Conservation (phyloP, 371 early-diverging fungal species). For the Gilbertella persicaria region DNA sequence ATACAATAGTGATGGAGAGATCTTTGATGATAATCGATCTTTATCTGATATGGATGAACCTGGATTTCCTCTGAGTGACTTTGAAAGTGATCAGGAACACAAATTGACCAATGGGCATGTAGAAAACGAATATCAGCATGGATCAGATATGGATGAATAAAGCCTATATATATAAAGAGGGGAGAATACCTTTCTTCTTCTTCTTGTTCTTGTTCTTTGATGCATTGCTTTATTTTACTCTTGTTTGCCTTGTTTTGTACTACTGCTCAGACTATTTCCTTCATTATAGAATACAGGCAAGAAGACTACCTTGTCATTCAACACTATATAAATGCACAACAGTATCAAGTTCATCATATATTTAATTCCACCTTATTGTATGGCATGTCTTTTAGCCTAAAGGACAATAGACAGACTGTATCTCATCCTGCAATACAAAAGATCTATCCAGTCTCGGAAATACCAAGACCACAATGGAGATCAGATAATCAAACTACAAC, state of each 20-base stretch:
- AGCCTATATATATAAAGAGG: too few relatives aligned
- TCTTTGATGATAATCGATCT: background rate
- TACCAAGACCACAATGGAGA: conserved; percentile 32
- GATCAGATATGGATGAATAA: too few relatives aligned
- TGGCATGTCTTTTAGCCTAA: conserved; percentile 30
- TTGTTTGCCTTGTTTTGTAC: too few relatives aligned
- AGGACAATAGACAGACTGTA: conserved; percentile 1
- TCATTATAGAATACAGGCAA: too few relatives aligned
- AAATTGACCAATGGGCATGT: background rate
- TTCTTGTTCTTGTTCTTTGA: too few relatives aligned
- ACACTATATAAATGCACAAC: too few relatives aligned
- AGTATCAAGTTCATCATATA: conserved; percentile 30
- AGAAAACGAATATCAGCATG: background rate
- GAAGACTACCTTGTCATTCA: too few relatives aligned
- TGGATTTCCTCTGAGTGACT: conserved; percentile 10
- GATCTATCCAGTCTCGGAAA: conserved; percentile 33
- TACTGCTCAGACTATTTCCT: too few relatives aligned
- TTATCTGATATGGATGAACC: conserved; percentile 6
- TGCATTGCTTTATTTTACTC: too few relatives aligned
- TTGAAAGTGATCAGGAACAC: conserved; percentile 2
- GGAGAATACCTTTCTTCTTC: too few relatives aligned
- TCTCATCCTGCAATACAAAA: conserved; percentile 20
- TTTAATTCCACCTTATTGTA: conserved; percentile 27
- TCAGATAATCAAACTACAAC: conserved; percentile 8
- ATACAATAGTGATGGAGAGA: conserved; percentile 8